phyloP scores from a whole-genome alignment of 495 filamentous ascomycete genomes.

The Corynascus novoguineensis region DNA sequence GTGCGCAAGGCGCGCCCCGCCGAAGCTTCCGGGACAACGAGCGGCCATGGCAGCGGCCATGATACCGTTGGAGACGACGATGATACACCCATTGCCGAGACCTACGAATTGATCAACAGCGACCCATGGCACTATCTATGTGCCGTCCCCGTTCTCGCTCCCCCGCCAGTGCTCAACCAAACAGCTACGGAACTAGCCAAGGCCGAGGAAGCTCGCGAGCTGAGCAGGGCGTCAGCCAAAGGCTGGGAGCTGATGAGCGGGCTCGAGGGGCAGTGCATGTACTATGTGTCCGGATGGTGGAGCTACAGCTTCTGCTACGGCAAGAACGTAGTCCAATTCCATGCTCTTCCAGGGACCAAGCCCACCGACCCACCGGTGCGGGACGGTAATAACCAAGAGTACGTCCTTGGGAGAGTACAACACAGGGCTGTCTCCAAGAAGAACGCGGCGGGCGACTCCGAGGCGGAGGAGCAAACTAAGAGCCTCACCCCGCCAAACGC shows the following conservation, averaged over 20 bases:
- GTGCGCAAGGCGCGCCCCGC: conserved; percentile 29
- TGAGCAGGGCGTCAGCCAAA: conserved; percentile 72
- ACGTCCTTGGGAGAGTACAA: conserved; percentile 61
- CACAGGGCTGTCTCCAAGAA: conserved; percentile 19
- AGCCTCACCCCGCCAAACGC: conserved; percentile 46
- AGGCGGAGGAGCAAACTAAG: conserved; percentile 18
- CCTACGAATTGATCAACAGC: conserved; percentile 69
- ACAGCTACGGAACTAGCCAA: conserved; percentile 58
- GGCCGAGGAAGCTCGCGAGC: conserved; percentile 76
- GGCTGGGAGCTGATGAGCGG: conserved; percentile 87
- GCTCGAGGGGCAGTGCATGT: conserved; percentile 82
- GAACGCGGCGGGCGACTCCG: conserved; percentile 28
- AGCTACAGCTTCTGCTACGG: conserved; percentile 95
- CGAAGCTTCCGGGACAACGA: conserved; percentile 13
- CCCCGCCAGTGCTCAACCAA: conserved; percentile 48
- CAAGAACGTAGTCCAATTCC: conserved; percentile 82
- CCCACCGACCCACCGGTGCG: conserved; percentile 60
- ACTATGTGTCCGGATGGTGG: conserved; percentile 94
- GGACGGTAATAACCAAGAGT: conserved; percentile 72
- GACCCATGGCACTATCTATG: conserved; percentile 72
- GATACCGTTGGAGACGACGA: conserved; percentile 13
- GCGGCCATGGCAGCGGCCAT: conserved; percentile 2
- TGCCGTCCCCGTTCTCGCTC: conserved; percentile 67
- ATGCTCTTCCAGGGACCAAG: conserved; percentile 60
- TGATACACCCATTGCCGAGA: conserved; percentile 35